Base-by-base conservation (phyloP, 495 filamentous ascomycete genomes). In the Darksidea phi region DNA sequence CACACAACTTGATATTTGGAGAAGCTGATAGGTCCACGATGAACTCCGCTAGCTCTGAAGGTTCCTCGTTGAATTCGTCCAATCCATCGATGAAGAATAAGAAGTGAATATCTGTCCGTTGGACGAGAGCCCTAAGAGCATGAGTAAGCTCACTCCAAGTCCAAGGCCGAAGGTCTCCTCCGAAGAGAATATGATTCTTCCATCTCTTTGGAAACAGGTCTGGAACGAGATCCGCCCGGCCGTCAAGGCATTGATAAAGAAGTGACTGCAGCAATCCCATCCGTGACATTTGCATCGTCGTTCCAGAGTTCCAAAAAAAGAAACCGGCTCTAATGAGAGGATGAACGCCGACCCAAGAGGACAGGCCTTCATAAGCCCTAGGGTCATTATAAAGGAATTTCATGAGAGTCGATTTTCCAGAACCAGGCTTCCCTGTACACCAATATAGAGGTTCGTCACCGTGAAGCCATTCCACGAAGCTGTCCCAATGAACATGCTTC, bases 251-350 rank as follows among this genome's bases (percentile, higher is more conserved):
- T 46, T 79, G 63, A 34, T 69, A 77, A 13, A 80, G 67, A 0
- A 82, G 60, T 0, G 73, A 63, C 13, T 69, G 71, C 0, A 79
- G 64, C 7, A 82, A 63, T 0, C 79, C 80, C 28, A 70, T 55
- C 13, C 74, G 69, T 5, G 75, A 77, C 53, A 73, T 76, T 52
- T 79, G 75, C 20, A 75, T 37, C 3, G 32, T 25, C 1, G 49
- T 69, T 0, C 77, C 77, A 0, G 73, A 43, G 43, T 58, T 71
- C 75, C 77, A 81, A 63, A 81, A 82, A 59, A 75, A 82, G 64
- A 78, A 80, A 17, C 49, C 59, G 1, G 74, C 73, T 18, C 71
- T 57, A 4, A 57, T 47, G 8, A 66, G 42, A n/a, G 25, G 15
- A 11, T 23, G 23, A 18, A 0, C 5, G 0, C 24, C 38, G 1